Evolutionary conservation across 305 asterid species (phyloP), one percentile per base, ranked within the genome.

Genomic region (Nicotiana rustica): DNA sequence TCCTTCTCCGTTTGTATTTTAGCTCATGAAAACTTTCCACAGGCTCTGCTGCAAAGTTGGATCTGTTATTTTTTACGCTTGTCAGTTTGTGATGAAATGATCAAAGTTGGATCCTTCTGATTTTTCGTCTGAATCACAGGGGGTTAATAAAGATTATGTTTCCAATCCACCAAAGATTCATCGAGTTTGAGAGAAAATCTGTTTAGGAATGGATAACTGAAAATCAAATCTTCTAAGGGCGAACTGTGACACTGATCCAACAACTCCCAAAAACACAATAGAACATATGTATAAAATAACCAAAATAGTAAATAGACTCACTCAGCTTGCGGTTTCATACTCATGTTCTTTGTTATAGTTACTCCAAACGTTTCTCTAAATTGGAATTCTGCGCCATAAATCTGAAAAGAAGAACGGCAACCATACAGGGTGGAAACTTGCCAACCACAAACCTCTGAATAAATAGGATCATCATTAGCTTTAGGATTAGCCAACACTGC

Each of bases 51-150:
- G 33, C 67, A 62, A 62, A 61, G 33, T 9, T 18, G 2, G 2
- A 60, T 60, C 66, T 60, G 29, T 18, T 2, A 8, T 7, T 2
- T 5, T 5, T 61, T 18, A 9, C 8, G 67, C 33, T 7, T 12
- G 41, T 75, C 29, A 12, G 60, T 3, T 71, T 73, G 19, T 71
- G 79, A 71, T 3, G 52, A 71, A 62, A 71, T 44, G 25, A 70
- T 47, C 21, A 13, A 71, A 71, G 18, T 71, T 47, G 61, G 79
- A 47, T 71, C 6, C 41, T 44, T 70, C 21, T 36, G 61, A 47
- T 25, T 36, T 21, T 47, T 71, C 38, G 47, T 44, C 13, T 44
- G 78, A 4, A 71, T 25, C 18, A 6, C 44, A 29, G 2, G 41
- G 19, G 47, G 71, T 14, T 66, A 31, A 3, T 14, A 29, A 65